Base-by-base conservation (phyloP, 805 yeast species). In the Cyberlindnera petersonii region DNA sequence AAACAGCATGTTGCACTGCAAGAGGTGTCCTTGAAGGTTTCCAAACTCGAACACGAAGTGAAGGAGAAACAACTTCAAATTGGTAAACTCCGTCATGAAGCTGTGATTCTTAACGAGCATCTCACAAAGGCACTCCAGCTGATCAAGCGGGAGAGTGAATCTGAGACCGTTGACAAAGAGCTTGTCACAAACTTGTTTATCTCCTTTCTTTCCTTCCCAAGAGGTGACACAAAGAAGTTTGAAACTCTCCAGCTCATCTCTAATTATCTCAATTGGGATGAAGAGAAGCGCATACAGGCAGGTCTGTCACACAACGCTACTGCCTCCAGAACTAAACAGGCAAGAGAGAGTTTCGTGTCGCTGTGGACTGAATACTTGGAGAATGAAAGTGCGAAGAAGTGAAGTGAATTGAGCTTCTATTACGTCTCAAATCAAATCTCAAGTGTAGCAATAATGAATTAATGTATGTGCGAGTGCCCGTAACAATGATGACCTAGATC, bases 71-170 rank as follows among this genome's bases (percentile, higher is more conserved):
- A 80, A 42, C 65, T 89, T 24, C 74, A 80, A 35, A 77, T 93
- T 36, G 98, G 98, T 2, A 93, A 91, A 58, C 71, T 93, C 35
- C 76, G 97, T 37, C 98, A 91, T 59, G 98, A 93, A 60, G 91
- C 95, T 2, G 91, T 93, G 9, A 86, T 86, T 19, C 65, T 91
- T 42, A 93, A 93, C 59, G 98, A 93, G 57, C 98, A 93, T 63
- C 65, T 93, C 39, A 88, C 96, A n/a, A 91, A 93, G 55, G 95
- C 98, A 1, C 65, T 91, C 45, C 77, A 86, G 19, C 69, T 91
- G 72, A 74, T 93, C 43, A 86, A 88, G 52, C 81, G 81, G 55
- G 84, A 82, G 37, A 77, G 85, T 28, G 77, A 79, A 26, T 77
- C 87, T 7, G 85, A 81, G 35, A 73, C 82, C 8, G 87, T 91